Evolutionary conservation across 2,329 filamentous ascomycete species (phyloP).

Genomic region (Neonectria sp.): DNA sequence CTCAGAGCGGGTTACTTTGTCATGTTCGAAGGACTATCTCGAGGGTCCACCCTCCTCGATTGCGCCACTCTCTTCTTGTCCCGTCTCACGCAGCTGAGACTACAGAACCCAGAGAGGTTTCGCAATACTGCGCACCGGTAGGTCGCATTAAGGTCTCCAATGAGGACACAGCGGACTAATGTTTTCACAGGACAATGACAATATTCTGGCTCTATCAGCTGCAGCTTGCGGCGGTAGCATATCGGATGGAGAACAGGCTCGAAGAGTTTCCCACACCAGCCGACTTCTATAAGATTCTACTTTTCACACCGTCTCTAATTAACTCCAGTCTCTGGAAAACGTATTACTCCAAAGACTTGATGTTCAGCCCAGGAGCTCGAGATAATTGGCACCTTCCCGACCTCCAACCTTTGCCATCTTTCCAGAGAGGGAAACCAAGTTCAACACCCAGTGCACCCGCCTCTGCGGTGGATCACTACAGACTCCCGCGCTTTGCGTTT

Average conservation of each 20-base stretch:
- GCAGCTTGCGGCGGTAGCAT: slow-evolving; percentile 47
- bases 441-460: neutral
- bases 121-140: slow-evolving; percentile 53
- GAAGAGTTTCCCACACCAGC: slow-evolving; percentile 30
- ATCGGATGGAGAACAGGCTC: slow-evolving; percentile 33
- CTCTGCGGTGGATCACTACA: slow-evolving; percentile 29
- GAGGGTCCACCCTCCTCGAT: slow-evolving; percentile 43
- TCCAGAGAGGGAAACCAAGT: neutral
- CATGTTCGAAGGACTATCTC: slow-evolving; percentile 46
- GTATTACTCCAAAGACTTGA: slow-evolving; percentile 51
- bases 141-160: neutral
- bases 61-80: slow-evolving; percentile 50
- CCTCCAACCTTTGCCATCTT: slow-evolving; percentile 46
- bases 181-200: slow-evolving; percentile 48
- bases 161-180: neutral
- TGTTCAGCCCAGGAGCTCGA: slow-evolving; percentile 50
- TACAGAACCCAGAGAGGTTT: slow-evolving; percentile 49
- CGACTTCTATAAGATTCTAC: slow-evolving; percentile 45
- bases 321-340: slow-evolving; percentile 50
- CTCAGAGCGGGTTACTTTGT: slow-evolving; percentile 53
- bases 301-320: slow-evolving; percentile 47
- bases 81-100: slow-evolving; percentile 45
- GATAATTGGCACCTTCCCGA: slow-evolving; percentile 51
- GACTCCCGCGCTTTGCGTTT: slow-evolving; percentile 50
- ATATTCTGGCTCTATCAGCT: slow-evolving; percentile 55